Base-by-base conservation (phyloP, 2,329 filamentous ascomycete genomes). In the Talaromyces pinophilus region DNA sequence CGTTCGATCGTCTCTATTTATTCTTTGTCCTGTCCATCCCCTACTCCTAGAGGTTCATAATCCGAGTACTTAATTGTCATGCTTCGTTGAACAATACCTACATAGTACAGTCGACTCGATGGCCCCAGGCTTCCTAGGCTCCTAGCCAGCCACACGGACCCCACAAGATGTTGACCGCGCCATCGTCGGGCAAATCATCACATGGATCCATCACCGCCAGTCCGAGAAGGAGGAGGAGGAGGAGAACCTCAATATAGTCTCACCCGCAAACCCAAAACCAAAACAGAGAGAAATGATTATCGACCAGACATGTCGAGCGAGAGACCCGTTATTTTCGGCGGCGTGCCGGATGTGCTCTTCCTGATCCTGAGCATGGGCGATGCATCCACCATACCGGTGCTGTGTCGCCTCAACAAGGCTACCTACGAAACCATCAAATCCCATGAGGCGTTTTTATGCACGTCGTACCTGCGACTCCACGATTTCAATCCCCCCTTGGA, bases 401-500 rank as follows among this genome's bases (percentile, higher is more conserved):
- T 75, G 35, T 72, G 73, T 48, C 69, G 69, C 19, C 40, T 75
- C 17, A 75, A 75, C 67, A 72, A 68, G 57, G 68, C 69, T 8
- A 74, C 73, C 28, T 72, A 73, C 55, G 70, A 73, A 35, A 70
- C 69, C 3, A 72, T 74, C 62, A 72, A 71, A 62, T 50, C 68
- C 7, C 67, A 74, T 30, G 73, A 75, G 52, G 67, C 69, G 22
- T 69, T 74, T 35, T 71, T 75, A 35, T 75, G 73, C 48, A 66
- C 63, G n/a, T 72, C 70, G 64, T 75, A 74, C 57, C 70, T 74
- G 67, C 73, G 72, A 19, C 61, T 66, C n/a, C 80, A 84, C 70
- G 88, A 88, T 63, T 54, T 67, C 54, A 84, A 83, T 3, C 80
- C 85, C 30, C 85, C 84, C 10, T 89, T 89, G 70, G 82, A 87